Percentiles rank a stretch among this genome's conserved stretches.
Evolutionary conservation across 78 protist genomes (phyloP).

Genomic region (Dictyostelium capitatum): DNA sequence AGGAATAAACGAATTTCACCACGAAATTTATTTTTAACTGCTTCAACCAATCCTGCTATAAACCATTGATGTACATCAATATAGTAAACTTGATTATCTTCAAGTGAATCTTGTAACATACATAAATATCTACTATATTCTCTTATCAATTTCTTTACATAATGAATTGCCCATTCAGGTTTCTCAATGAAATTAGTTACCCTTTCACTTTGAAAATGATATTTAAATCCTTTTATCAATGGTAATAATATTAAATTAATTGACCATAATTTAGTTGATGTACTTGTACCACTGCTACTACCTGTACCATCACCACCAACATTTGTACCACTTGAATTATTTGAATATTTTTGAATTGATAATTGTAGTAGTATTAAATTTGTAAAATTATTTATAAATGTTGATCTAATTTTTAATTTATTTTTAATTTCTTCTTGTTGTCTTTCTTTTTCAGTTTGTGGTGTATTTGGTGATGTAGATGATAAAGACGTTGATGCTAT

Average conservation of each 20-base stretch:
- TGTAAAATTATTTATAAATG: slow-evolving; percentile 9
- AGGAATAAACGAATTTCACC: slow-evolving; percentile 18
- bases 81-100: background rate
- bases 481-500: background rate
- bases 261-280: slow-evolving; percentile 36
- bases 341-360: slow-evolving; percentile 32
- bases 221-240: slow-evolving; percentile 56
- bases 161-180: slow-evolving; percentile 79
- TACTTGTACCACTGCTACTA: background rate
- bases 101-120: slow-evolving; percentile 9
- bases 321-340: background rate
- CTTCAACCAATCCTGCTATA: slow-evolving; percentile 38
- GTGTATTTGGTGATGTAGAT: background rate
- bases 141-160: slow-evolving; percentile 42
- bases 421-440: background rate
- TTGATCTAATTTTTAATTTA: background rate
- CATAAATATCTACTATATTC: slow-evolving; percentile 17
- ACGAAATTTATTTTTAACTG: slow-evolving; percentile 22
- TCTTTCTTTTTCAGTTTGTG: background rate
- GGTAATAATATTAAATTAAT: slow-evolving; percentile 41
- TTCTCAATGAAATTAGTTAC: slow-evolving; percentile 59
- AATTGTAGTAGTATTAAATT: slow-evolving; percentile 42
- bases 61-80: slow-evolving; percentile 66
- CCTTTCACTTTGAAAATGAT: slow-evolving; percentile 60
- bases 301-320: too few species aligned